Conservation (phyloP, 192 early-diverging fungal genomes). For the Backusella westeae region DNA sequence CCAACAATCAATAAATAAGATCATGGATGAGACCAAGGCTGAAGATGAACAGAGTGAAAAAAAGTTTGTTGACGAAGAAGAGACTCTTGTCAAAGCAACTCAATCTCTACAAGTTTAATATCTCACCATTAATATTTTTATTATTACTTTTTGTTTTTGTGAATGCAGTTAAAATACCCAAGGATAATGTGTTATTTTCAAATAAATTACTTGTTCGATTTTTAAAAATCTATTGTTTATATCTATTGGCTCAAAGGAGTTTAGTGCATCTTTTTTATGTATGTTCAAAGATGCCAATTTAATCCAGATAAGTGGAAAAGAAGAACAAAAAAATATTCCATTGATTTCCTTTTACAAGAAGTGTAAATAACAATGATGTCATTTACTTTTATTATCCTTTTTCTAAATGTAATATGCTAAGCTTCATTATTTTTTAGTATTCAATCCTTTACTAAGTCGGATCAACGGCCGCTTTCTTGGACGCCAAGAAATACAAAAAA, state of each 20-base stretch:
- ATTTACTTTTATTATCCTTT: neutral
- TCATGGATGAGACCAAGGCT: slow-evolving; percentile 15
- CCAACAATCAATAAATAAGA: slow-evolving; percentile 28
- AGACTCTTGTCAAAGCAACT: neutral
- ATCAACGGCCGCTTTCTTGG: neutral
- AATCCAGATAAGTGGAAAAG: neutral
- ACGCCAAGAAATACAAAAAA: neutral
- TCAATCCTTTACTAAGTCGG: neutral
- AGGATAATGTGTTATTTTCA: neutral
- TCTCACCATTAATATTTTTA: neutral
- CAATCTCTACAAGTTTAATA: neutral
- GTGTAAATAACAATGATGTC: neutral
- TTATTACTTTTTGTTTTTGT: neutral
- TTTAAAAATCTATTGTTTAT: neutral
- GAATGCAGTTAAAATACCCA: slow-evolving; percentile 2
- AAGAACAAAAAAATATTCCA: neutral
- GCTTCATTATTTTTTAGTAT: neutral
- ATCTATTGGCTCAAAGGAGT: neutral
- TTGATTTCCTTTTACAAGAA: neutral
- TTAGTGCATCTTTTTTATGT: neutral
- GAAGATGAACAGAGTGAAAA: slow-evolving; percentile 1
- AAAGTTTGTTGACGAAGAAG: neutral
- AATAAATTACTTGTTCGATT: neutral
- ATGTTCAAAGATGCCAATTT: neutral
- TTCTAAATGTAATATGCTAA: neutral